A percentile compares a stretch with the other conserved stretches of the same genome.
These are phyloP conservation scores for Malus asiatica DNA, from an alignment of 306 rosid species.

Conservation along the genomic window DNA sequence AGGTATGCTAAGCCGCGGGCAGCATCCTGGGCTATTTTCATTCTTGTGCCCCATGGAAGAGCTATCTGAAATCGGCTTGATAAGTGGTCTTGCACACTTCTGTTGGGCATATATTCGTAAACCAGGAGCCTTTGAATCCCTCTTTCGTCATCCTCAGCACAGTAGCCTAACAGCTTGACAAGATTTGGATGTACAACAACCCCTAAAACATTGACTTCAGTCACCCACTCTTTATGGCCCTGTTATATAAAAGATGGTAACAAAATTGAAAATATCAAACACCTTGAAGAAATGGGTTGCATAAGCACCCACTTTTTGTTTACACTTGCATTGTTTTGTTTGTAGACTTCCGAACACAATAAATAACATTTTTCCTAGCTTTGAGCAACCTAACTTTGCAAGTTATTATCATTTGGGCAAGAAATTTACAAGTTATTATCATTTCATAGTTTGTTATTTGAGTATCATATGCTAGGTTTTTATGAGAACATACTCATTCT, in stretches of 20 bases:
- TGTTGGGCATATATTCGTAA: conserved; percentile 56
- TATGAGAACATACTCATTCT: neutral
- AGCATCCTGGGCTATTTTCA: conserved; percentile 56
- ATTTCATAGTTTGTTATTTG: neutral
- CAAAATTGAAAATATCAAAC: neutral
- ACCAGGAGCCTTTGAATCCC: conserved; percentile 52
- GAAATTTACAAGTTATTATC: neutral
- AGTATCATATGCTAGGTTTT: neutral
- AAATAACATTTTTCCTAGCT: neutral
- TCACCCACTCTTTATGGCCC: conserved; percentile 72
- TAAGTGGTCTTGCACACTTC: conserved; percentile 56
- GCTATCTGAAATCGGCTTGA: conserved; percentile 32
- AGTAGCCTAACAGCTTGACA: conserved; percentile 47
- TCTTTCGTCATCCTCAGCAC: conserved; percentile 62
- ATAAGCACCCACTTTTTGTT: neutral
- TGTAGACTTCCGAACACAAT: neutral
- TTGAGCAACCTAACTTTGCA: neutral
- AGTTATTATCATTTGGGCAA: neutral
- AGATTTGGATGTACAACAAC: conserved; percentile 49
- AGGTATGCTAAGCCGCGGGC: conserved; percentile 59
- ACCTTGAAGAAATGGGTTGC: neutral
- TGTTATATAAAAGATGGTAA: conserved; percentile 5
- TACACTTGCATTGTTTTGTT: neutral
- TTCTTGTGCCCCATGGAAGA: conserved; percentile 48
- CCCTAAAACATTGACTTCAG: conserved; percentile 56